Evolutionary conservation across 768 basidiomycete species (phyloP).

Genomic region (Suillus placidus): DNA sequence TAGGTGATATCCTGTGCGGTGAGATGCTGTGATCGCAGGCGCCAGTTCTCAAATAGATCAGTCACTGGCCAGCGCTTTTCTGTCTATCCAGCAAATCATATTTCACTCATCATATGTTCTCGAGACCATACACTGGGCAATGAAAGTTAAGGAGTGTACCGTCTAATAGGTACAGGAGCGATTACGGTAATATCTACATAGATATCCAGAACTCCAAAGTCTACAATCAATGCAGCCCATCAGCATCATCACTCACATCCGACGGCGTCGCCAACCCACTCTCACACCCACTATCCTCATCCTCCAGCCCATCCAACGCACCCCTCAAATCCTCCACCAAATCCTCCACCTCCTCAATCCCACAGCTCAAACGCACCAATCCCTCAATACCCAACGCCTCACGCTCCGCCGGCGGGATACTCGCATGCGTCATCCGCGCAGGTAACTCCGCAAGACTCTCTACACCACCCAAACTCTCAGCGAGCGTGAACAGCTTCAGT

Average conservation of each 20-base stretch:
- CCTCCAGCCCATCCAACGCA: conserved; percentile 65
- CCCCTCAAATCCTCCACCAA: conserved; percentile 44
- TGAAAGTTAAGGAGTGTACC: not conserved
- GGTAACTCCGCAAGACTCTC: conserved; percentile 91
- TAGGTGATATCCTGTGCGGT: not conserved
- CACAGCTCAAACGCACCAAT: conserved; percentile 80
- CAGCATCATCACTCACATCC: not conserved
- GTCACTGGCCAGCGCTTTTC: too few relatives aligned
- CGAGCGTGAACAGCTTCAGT: conserved; percentile 73
- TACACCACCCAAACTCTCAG: conserved; percentile 90
- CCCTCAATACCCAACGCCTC: conserved; percentile 75
- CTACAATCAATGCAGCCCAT: not conserved
- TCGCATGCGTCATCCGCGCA: conserved; percentile 85
- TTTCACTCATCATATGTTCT: not conserved
- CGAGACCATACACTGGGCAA: not conserved
- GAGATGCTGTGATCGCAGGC: not conserved
- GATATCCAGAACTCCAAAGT: too few relatives aligned
- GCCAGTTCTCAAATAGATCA: not conserved
- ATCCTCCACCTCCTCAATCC: conserved; percentile 88
- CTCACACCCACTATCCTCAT: conserved; percentile 28
- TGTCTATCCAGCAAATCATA: too few relatives aligned
- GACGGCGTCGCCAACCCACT: not conserved
- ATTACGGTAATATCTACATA: not conserved
- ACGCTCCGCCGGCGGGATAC: conserved; percentile 70
- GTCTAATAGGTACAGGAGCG: not conserved